Percentiles rank a stretch among this genome's conserved stretches.
phyloP scores from a whole-genome alignment of 2,329 filamentous ascomycete genomes.

The Botrytis porri region DNA sequence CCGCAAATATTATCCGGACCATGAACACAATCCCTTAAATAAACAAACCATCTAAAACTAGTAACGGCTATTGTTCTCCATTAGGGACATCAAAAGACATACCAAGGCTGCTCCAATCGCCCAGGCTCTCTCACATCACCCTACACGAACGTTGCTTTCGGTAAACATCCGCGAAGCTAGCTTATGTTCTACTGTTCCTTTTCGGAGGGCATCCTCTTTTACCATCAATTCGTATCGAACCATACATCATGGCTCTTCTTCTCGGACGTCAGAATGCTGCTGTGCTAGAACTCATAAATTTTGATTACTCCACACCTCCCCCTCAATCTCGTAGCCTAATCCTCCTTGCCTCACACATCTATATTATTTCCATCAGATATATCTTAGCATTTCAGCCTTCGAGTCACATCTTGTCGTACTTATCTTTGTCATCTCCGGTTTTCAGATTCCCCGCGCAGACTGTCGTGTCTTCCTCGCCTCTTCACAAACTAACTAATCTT shows the following conservation, averaged over 20 bases:
- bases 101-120: not conserved
- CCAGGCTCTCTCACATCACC: not conserved
- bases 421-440: not conserved
- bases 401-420: not conserved
- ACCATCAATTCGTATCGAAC: not conserved
- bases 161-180: not conserved
- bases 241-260: not conserved
- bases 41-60: rapidly evolving
- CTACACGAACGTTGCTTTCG: not conserved
- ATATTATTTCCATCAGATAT: not conserved
- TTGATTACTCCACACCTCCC: not conserved
- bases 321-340: not conserved
- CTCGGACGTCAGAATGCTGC: not conserved
- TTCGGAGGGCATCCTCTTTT: too few relatives aligned
- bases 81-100: not conserved
- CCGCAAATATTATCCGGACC: not conserved
- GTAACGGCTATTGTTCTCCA: not conserved
- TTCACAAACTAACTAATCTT: not conserved
- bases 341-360: not conserved
- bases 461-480: not conserved
- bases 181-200: too few relatives aligned
- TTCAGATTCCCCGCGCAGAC: not conserved
- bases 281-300: not conserved
- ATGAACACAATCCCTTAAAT: not conserved
- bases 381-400: not conserved